These are phyloP conservation scores for Haplosporangium sp. DNA, from an alignment of 371 early-diverging fungal genomes.

Conservation along the genomic window DNA sequence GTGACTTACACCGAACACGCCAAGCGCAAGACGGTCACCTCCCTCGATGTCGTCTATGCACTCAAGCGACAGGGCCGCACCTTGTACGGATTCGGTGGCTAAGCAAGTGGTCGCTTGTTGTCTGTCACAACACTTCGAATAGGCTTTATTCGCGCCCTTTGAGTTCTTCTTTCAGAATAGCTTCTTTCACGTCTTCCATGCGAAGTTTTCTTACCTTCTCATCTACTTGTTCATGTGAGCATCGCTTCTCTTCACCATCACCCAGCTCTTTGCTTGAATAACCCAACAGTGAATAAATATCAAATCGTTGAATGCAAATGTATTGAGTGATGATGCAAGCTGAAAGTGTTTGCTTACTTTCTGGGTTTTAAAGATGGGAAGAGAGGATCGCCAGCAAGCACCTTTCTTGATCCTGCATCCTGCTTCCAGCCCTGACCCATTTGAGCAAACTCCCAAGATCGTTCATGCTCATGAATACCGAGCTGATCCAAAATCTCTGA, in stretches of 20 bases:
- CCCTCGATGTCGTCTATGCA: conserved; percentile 96
- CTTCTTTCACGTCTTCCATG: too few species aligned
- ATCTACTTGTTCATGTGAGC: background rate
- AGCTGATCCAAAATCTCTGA: conserved; percentile 71
- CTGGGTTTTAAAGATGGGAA: conserved; percentile 34
- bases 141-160: too few species aligned
- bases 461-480: conserved; percentile 61
- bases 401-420: conserved; percentile 4
- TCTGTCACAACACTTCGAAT: background rate
- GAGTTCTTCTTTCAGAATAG: too few species aligned
- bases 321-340: background rate
- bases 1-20: conserved; percentile 99
- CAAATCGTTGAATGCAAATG: background rate
- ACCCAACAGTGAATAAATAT: background rate
- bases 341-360: background rate
- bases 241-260: background rate
- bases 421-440: conserved; percentile 41
- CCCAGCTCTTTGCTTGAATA: too few species aligned
- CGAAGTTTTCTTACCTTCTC: background rate
- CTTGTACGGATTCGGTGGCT: conserved; percentile 71
- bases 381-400: conserved; percentile 7
- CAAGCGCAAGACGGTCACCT: conserved; percentile 96
- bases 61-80: conserved; percentile 99
- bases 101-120: conserved; percentile 11
- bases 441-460: conserved; percentile 59